These are phyloP conservation scores for Simplicillium sp. DNA, from an alignment of 2,329 filamentous ascomycete species.

Conservation along the genomic window DNA sequence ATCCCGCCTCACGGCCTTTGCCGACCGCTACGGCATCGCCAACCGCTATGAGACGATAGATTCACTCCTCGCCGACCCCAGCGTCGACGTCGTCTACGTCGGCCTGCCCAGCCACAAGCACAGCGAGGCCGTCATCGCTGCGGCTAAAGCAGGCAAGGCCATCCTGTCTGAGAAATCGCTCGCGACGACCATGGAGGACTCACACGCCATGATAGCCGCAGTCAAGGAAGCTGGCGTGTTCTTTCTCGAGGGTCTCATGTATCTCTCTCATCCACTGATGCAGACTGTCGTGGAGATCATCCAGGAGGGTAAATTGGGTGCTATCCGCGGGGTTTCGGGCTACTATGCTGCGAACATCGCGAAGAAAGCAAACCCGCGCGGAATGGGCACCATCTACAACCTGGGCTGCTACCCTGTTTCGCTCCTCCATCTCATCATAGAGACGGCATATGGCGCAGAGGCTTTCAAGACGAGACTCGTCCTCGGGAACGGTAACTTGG, in stretches of 20 bases:
- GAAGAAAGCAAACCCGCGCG: slow-evolving; percentile 16
- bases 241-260: slow-evolving; percentile 18
- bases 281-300: slow-evolving; percentile 13
- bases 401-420: slow-evolving; percentile 18
- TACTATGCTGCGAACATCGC: slow-evolving; percentile 18
- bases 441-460: slow-evolving; percentile 12
- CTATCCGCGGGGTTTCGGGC: slow-evolving; percentile 12
- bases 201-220: slow-evolving; percentile 12
- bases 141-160: slow-evolving; percentile 13
- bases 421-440: slow-evolving; percentile 15
- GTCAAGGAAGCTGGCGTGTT: slow-evolving; percentile 13
- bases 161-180: slow-evolving; percentile 18
- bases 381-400: slow-evolving; percentile 19
- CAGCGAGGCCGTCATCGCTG: slow-evolving; percentile 13
- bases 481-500: slow-evolving; percentile 13
- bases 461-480: slow-evolving; percentile 11
- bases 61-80: slow-evolving; percentile 12
- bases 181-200: slow-evolving; percentile 15
- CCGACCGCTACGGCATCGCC: slow-evolving; percentile 13
- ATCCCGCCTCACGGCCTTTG: slow-evolving; percentile 14
- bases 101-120: slow-evolving; percentile 17
- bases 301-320: slow-evolving; percentile 11
- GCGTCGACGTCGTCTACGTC: slow-evolving; percentile 17
- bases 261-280: slow-evolving; percentile 16
- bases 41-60: slow-evolving; percentile 11